A percentile compares a stretch with the other conserved stretches of the same genome.
Evolutionary conservation across 805 yeast genomes (phyloP).

Genomic region (Candida hungchunana): DNA sequence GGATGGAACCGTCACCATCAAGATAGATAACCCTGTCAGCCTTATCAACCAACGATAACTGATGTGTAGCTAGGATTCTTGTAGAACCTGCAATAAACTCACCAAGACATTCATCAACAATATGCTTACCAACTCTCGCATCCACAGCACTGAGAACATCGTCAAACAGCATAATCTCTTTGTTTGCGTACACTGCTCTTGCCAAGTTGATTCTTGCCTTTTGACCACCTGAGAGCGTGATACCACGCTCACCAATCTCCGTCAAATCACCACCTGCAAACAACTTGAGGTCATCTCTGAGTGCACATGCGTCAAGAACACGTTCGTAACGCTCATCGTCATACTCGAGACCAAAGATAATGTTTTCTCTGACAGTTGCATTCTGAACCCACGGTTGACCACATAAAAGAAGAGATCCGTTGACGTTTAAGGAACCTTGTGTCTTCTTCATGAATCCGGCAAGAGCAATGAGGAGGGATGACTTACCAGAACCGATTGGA

Average conservation of each 20-base stretch:
- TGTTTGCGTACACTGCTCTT: slow-evolving; percentile 61
- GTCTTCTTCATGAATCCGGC: slow-evolving; percentile 59
- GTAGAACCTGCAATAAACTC: slow-evolving; percentile 52
- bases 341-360: slow-evolving; percentile 50
- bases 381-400: slow-evolving; percentile 72
- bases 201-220: slow-evolving; percentile 71
- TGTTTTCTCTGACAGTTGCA: slow-evolving; percentile 64
- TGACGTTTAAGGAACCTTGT: slow-evolving; percentile 44
- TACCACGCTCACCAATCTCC: slow-evolving; percentile 74
- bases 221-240: slow-evolving; percentile 76
- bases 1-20: slow-evolving; percentile 55
- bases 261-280: slow-evolving; percentile 67
- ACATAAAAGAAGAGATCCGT: slow-evolving; percentile 47
- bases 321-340: slow-evolving; percentile 46
- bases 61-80: slow-evolving; percentile 73
- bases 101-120: slow-evolving; percentile 54
- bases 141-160: slow-evolving; percentile 77
- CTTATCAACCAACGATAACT: slow-evolving; percentile 54
- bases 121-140: slow-evolving; percentile 70
- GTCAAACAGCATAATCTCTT: slow-evolving; percentile 61
- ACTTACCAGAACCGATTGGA: slow-evolving; percentile 72
- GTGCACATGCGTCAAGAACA: slow-evolving; percentile 56
- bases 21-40: slow-evolving; percentile 65
- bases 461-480: slow-evolving; percentile 62
- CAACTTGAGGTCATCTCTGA: slow-evolving; percentile 51